phyloP scores from a whole-genome alignment of 768 basidiomycete genomes.

The Collybia mongolica region DNA sequence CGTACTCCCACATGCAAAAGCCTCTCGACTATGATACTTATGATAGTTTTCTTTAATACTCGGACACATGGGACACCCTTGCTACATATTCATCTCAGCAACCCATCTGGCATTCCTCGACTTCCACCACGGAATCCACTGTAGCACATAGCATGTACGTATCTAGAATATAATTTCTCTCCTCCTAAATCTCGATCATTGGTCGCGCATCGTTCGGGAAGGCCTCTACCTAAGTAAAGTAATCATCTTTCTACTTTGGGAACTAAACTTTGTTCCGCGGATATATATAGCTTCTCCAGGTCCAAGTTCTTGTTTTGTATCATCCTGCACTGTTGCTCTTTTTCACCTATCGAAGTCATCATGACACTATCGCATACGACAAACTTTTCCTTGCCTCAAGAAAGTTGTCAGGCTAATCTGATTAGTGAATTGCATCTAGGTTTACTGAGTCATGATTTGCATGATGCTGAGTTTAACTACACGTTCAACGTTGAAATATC shows the following conservation, averaged over 20 bases:
- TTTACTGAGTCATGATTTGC: no score
- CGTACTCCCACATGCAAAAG: neutral
- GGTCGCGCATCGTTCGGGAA: neutral
- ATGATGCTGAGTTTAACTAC: neutral
- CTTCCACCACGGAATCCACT: neutral
- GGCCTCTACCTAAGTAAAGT: neutral
- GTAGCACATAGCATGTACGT: constrained; percentile 9
- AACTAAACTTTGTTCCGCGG: neutral
- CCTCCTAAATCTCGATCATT: neutral
- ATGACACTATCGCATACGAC: neutral
- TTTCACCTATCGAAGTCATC: neutral
- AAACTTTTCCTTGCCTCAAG: neutral
- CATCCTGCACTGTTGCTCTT: neutral
- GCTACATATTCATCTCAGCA: neutral
- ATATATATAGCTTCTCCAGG: neutral
- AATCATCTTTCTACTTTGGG: neutral
- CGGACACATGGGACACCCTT: neutral
- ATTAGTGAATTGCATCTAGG: neutral
- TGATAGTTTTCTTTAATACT: neutral
- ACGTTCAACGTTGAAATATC: no score
- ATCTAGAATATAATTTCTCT: constrained; percentile 1
- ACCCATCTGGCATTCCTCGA: neutral
- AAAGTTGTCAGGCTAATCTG: no score
- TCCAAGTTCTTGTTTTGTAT: neutral
- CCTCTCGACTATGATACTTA: neutral